Evolutionary conservation across 2,329 filamentous ascomycete genomes (phyloP).

Genomic region (Trichoderma citrinoviride): DNA sequence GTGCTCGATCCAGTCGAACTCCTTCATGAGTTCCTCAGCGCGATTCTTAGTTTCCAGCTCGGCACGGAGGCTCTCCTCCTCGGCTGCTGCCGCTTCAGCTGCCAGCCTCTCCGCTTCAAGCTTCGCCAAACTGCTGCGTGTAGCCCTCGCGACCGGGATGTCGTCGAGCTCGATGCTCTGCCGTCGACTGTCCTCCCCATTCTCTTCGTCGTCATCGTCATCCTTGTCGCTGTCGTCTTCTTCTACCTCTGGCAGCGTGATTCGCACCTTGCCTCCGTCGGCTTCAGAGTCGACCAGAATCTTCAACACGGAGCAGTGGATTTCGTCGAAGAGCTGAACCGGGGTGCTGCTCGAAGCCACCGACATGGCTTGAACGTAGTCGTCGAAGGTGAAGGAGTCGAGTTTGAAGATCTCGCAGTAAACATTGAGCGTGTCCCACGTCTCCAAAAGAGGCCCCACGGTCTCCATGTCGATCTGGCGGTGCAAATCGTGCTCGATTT

Average conservation of each 20-base stretch:
- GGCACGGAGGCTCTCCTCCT: slow-evolving; percentile 46
- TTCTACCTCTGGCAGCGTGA: slow-evolving; percentile 72
- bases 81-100: slow-evolving; percentile 55
- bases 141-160: slow-evolving; percentile 67
- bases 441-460: slow-evolving; percentile 81
- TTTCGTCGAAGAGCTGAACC: slow-evolving; percentile 83
- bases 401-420: slow-evolving; percentile 92
- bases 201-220: slow-evolving; percentile 51
- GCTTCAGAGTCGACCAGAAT: slow-evolving; percentile 73
- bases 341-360: slow-evolving; percentile 70
- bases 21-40: slow-evolving; percentile 70
- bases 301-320: slow-evolving; percentile 89
- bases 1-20: slow-evolving; percentile 82
- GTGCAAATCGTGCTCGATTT: slow-evolving; percentile 33
- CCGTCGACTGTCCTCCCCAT: slow-evolving; percentile 44
- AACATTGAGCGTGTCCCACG: slow-evolving; percentile 97
- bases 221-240: slow-evolving; percentile 67
- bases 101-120: slow-evolving; percentile 69
- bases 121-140: slow-evolving; percentile 81
- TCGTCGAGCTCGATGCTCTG: slow-evolving; percentile 70
- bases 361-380: slow-evolving; percentile 85
- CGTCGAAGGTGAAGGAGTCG: slow-evolving; percentile 97
- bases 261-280: slow-evolving; percentile 75
- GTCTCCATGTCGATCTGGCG: slow-evolving; percentile 73
- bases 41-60: slow-evolving; percentile 58